A percentile compares a stretch with the other conserved stretches of the same genome.
These are phyloP conservation scores for Didymella pinodella DNA, from an alignment of 2,329 filamentous ascomycete species.

Conservation along the genomic window DNA sequence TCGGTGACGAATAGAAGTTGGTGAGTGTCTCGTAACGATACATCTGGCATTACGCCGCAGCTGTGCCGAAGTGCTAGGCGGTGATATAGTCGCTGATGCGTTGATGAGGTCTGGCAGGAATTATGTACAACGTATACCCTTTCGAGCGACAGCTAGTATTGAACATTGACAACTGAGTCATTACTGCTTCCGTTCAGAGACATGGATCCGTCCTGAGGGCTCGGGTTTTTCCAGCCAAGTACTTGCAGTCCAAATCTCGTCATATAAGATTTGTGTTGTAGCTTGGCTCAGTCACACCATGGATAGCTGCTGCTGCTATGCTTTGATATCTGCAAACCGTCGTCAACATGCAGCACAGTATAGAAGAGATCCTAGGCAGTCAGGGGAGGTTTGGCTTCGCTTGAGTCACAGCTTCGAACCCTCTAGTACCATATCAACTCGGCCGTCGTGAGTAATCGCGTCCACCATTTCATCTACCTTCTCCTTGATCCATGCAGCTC, in stretches of 20 bases:
- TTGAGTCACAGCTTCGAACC: no score
- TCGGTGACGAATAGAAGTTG: constrained; percentile 28
- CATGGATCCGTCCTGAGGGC: neutral
- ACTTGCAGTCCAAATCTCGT: no score
- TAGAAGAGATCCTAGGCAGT: no score
- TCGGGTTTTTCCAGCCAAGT: no score
- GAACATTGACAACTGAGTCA: neutral
- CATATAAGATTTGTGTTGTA: no score
- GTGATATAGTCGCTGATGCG: neutral
- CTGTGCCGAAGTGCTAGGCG: neutral
- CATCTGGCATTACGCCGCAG: neutral
- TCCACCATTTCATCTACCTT: constrained; percentile 57
- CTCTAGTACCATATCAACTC: no score
- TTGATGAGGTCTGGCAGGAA: neutral
- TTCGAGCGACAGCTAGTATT: neutral
- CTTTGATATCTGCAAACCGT: no score
- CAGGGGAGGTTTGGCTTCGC: no score
- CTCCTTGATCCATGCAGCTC: constrained; percentile 67
- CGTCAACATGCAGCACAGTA: no score
- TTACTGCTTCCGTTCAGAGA: neutral
- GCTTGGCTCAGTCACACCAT: no score
- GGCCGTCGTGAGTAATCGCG: no score
- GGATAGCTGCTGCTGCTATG: no score
- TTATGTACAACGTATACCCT: constrained; percentile 22
- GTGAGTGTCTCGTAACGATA: neutral